Conservation (phyloP, 1,284 basidiomycete species). For the Rhodotorula sp. region DNA sequence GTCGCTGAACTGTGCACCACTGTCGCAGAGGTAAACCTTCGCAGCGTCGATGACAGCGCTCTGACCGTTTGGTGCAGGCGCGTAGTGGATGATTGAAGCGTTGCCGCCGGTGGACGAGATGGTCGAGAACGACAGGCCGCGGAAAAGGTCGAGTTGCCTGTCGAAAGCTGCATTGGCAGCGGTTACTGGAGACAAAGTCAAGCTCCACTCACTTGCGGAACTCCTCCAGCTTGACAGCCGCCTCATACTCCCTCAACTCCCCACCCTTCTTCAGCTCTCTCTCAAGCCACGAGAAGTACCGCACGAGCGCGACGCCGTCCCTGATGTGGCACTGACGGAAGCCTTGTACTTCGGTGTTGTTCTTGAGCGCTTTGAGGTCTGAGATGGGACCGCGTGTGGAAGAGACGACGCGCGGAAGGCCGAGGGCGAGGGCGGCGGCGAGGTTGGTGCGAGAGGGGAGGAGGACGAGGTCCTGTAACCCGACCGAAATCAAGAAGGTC, state of each 20-base stretch:
- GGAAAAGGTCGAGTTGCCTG: constrained; percentile 74
- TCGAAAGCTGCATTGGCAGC: no score
- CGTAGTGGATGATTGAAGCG: constrained; percentile 89
- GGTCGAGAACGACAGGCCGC: constrained; percentile 84
- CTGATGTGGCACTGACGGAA: constrained; percentile 86
- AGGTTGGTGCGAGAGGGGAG: constrained; percentile 66
- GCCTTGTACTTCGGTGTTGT: constrained; percentile 70
- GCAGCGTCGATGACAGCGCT: constrained; percentile 73
- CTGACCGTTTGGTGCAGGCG: constrained; percentile 64
- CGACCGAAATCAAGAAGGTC: background rate
- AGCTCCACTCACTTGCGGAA: constrained; percentile 68
- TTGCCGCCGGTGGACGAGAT: constrained; percentile 73
- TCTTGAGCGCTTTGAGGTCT: constrained; percentile 54
- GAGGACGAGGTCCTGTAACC: constrained; percentile 11
- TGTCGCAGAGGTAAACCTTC: constrained; percentile 89
- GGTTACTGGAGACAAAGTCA: background rate
- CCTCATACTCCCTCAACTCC: constrained; percentile 74
- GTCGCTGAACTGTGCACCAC: constrained; percentile 83
- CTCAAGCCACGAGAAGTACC: constrained; percentile 93
- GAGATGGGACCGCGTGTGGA: constrained; percentile 70
- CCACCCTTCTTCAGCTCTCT: constrained; percentile 66
- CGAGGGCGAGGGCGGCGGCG: constrained; percentile 72
- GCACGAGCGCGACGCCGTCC: constrained; percentile 78
- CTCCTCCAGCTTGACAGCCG: constrained; percentile 71
- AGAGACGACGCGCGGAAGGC: constrained; percentile 64